Evolutionary conservation across 1,284 basidiomycete genomes (phyloP), one percentile per base, ranked within the genome.

Genomic region (Ustilago vetiveriae): DNA sequence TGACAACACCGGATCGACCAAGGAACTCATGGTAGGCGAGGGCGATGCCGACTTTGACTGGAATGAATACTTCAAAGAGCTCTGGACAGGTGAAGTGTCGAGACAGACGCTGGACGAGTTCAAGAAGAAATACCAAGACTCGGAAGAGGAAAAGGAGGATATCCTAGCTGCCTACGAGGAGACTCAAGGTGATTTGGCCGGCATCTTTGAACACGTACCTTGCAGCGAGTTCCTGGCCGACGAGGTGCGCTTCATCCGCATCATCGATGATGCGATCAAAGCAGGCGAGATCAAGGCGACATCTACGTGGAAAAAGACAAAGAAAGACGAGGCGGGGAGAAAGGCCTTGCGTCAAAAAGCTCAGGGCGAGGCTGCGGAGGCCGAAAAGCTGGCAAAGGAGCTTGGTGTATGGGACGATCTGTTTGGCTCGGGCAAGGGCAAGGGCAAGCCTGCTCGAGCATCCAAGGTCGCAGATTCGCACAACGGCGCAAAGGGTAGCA

Each of bases 31-130:
- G 45, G 53, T 80, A 19, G 76, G 72, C 44, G 75, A 76, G n/a
- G 72, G 65, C 4, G 77, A 78, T 30, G 73, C 53, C 11, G 64
- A 73, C n/a, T 72, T 80, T n/a, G 75, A 79, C 73, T 82, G 80
- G 80, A 72, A 80, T 53, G 76, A 79, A n/a, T 81, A 82, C 71
- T 82, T 82, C 59, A 74, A 75, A 43, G 65, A 67, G 54, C 66
- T 82, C 29, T 82, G 79, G 79, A 70, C 68, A 4, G 80, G 79
- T 23, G 76, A 80, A 41, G 79, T 82, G 6, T 72, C 45, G 19
- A 65, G 68, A 2, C 58, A 78, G 41, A 74, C 72, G 6, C 67
- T 82, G 6, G 73, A 75, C 19, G 72, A 75, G 10, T 79, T 79
- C 45, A 73, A 77, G 64, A 37, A 58, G 14, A 74, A 75, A 44